These are phyloP conservation scores for Murraya koenigii DNA, from an alignment of 345 rosid genomes.

Conservation along the genomic window DNA sequence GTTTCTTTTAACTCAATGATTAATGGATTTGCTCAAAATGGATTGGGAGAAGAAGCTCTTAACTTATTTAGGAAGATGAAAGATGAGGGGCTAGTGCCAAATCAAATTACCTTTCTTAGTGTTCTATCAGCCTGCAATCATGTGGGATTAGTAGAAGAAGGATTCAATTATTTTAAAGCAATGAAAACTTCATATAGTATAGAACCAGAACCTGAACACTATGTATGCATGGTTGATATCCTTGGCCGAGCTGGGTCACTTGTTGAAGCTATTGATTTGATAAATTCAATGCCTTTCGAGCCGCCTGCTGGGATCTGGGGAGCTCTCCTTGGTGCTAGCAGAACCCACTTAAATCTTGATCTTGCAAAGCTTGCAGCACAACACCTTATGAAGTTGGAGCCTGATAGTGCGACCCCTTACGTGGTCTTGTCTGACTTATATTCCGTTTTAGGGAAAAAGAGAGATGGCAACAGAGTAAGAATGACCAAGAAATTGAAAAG, in stretches of 20 bases:
- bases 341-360: slow-evolving; percentile 46
- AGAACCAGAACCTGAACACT: slow-evolving; percentile 72
- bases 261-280: slow-evolving; percentile 54
- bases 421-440: slow-evolving; percentile 67
- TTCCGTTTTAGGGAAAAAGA: slow-evolving; percentile 35
- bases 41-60: slow-evolving; percentile 56
- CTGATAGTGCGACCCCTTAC: slow-evolving; percentile 65
- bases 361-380: slow-evolving; percentile 67
- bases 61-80: slow-evolving; percentile 46
- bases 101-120: slow-evolving; percentile 63
- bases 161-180: slow-evolving; percentile 53
- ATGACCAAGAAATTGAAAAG: slow-evolving; percentile 43
- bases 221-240: slow-evolving; percentile 79
- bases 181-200: slow-evolving; percentile 48
- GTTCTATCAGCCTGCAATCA: slow-evolving; percentile 73
- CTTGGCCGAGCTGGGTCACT: slow-evolving; percentile 71
- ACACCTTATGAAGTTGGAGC: slow-evolving; percentile 57
- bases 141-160: slow-evolving; percentile 63
- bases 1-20: slow-evolving; percentile 77
- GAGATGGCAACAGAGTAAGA: slow-evolving; percentile 44
- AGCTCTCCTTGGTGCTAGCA: slow-evolving; percentile 71
- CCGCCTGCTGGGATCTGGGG: slow-evolving; percentile 86
- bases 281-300: slow-evolving; percentile 51
- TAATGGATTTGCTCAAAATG: slow-evolving; percentile 68
- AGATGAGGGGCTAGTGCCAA: slow-evolving; percentile 50